Evolutionary conservation across 2,329 filamentous ascomycete genomes (phyloP).

Genomic region (Niveomyces coronatus): DNA sequence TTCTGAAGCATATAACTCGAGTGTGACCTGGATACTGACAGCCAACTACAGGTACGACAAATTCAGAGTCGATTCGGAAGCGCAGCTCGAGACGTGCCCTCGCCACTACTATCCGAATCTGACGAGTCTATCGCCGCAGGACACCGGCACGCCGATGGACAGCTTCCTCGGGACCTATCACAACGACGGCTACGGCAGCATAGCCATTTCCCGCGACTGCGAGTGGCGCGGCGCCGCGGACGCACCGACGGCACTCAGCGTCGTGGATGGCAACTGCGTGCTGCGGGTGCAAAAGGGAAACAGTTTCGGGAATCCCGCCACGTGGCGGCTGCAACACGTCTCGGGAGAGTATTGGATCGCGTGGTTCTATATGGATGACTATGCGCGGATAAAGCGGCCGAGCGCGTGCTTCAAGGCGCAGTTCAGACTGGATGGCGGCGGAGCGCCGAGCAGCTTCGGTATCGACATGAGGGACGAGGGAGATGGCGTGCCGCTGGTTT

Average conservation of each 20-base stretch:
- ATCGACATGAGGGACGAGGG: no score
- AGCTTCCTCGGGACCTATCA: constrained; percentile 31
- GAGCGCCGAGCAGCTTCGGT: no score
- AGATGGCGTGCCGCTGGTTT: no score
- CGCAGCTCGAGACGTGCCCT: constrained; percentile 13
- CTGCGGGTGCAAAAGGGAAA: constrained; percentile 13
- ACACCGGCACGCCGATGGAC: constrained; percentile 28
- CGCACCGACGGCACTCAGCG: constrained; percentile 11
- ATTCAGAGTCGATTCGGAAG: neutral
- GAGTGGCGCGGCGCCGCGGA: constrained; percentile 8
- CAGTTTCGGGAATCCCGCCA: constrained; percentile 13
- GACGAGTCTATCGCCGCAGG: constrained; percentile 16
- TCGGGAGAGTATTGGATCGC: constrained; percentile 15
- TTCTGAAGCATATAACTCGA: neutral
- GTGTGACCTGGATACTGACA: neutral
- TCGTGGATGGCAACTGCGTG: constrained; percentile 10
- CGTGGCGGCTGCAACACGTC: constrained; percentile 14
- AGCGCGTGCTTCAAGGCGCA: constrained; percentile 10
- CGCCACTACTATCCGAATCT: constrained; percentile 12
- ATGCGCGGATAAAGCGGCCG: constrained; percentile 11
- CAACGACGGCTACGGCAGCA: constrained; percentile 18
- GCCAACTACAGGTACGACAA: neutral
- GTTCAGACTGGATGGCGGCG: constrained; percentile 1
- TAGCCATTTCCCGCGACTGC: constrained; percentile 13
- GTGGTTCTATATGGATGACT: constrained; percentile 14